Conservation (phyloP, 768 basidiomycete species). For the Phanerochaete sordida region DNA sequence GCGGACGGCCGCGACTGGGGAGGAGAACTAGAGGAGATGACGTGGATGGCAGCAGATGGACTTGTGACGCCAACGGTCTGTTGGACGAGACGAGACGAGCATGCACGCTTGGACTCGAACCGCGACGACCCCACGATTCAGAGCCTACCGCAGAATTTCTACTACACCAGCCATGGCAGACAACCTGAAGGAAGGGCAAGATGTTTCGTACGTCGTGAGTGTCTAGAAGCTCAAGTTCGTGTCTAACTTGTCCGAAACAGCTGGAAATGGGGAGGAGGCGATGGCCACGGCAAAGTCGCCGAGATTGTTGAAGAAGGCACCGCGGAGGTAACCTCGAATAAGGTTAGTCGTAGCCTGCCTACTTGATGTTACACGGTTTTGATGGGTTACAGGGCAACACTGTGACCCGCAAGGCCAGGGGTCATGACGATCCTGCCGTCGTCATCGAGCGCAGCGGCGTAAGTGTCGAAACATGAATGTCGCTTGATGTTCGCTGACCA, state of each 20-base stretch:
- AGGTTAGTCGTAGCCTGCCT: constrained; percentile 24
- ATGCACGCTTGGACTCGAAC: too few species aligned
- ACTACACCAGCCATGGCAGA: constrained; percentile 19
- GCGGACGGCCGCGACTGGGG: not conserved
- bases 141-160: not conserved
- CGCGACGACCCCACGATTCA: not conserved
- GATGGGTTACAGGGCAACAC: constrained; percentile 39
- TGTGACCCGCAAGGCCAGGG: constrained; percentile 38
- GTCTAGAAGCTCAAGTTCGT: not conserved
- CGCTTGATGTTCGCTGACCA: not conserved
- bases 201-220: constrained; percentile 30
- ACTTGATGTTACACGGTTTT: too few species aligned
- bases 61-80: not conserved
- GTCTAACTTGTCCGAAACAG: constrained; percentile 19
- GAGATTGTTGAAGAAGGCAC: constrained; percentile 41
- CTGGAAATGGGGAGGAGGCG: constrained; percentile 34
- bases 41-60: not conserved
- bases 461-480: constrained; percentile 17
- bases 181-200: constrained; percentile 29
- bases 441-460: constrained; percentile 44
- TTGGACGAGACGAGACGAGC: not conserved
- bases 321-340: constrained; percentile 42
- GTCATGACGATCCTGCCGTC: constrained; percentile 44
- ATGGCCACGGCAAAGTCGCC: constrained; percentile 32
- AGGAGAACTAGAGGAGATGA: not conserved